phyloP scores from a whole-genome alignment of 2,329 filamentous ascomycete species.

The Coleophoma eucalyptorum region DNA sequence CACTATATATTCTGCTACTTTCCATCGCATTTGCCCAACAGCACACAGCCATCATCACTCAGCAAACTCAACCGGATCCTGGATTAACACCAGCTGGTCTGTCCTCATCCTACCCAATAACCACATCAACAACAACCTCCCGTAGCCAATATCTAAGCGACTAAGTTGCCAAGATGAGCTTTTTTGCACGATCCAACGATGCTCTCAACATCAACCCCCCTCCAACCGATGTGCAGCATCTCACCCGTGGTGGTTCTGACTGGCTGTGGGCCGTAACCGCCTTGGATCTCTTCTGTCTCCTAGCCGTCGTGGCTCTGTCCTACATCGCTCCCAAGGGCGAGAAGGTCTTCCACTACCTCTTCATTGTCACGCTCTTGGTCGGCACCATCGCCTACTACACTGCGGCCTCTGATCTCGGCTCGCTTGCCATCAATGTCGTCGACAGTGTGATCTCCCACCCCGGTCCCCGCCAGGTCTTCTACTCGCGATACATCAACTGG shows the following conservation, averaged over 20 bases:
- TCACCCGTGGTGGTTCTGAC: conserved; percentile 54
- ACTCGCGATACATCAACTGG: conserved; percentile 63
- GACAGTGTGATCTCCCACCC: conserved; percentile 31
- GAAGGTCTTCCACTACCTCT: conserved; percentile 58
- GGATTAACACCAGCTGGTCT: no score
- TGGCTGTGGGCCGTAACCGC: conserved; percentile 61
- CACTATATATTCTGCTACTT: no score
- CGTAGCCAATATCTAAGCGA: no score
- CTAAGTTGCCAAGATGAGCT: not conserved
- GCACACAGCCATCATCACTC: no score
- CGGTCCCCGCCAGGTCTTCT: conserved; percentile 58
- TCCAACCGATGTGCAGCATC: conserved; percentile 7
- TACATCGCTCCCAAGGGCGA: conserved; percentile 45
- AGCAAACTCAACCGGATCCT: no score
- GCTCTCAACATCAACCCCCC: conserved; percentile 20
- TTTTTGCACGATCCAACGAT: conserved; percentile 14
- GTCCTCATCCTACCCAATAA: no score
- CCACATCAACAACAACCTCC: no score
- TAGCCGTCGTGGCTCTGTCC: conserved; percentile 47
- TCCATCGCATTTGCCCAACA: no score
- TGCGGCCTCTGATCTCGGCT: conserved; percentile 63
- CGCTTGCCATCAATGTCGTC: conserved; percentile 54
- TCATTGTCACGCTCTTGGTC: conserved; percentile 51
- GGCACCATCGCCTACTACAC: conserved; percentile 62
- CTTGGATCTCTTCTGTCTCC: conserved; percentile 50